These are phyloP conservation scores for Rhizoclosmatium sp. DNA, from an alignment of 192 early-diverging fungal species.

Conservation along the genomic window DNA sequence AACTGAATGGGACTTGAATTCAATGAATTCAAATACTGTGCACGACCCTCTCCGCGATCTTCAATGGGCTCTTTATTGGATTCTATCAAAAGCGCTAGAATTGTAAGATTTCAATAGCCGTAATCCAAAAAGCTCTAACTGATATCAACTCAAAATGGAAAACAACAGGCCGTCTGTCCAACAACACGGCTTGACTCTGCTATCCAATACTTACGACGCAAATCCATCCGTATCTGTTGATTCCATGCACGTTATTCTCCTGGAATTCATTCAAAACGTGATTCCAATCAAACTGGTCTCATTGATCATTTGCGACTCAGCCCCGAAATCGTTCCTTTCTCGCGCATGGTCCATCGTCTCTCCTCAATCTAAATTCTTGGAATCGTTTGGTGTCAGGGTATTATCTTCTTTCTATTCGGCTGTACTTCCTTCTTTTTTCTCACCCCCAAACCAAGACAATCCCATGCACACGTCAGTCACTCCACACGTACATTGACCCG, in stretches of 20 bases:
- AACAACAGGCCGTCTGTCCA: conserved; percentile 10
- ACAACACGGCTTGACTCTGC: conserved; percentile 7
- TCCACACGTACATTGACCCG: conserved; percentile 2
- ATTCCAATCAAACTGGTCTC: conserved; percentile 5
- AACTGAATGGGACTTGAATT: conserved; percentile 12
- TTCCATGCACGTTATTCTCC: conserved; percentile 18
- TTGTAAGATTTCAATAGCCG: conserved; percentile 3
- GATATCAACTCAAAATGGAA: not conserved
- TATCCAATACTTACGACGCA: conserved; percentile 18
- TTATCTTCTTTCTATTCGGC: not conserved
- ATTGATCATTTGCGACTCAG: not conserved
- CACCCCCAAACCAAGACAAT: not conserved
- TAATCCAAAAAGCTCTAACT: not conserved
- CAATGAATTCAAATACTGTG: not conserved
- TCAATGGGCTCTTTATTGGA: conserved; percentile 28
- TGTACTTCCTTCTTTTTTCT: not conserved
- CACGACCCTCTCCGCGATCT: not conserved
- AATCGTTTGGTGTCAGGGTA: conserved; percentile 16
- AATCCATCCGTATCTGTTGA: conserved; percentile 8
- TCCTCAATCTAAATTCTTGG: not conserved
- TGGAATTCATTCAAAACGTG: conserved; percentile 29
- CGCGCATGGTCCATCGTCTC: not conserved
- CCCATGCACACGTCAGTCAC: conserved; percentile 3
- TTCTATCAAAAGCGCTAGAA: conserved; percentile 6
- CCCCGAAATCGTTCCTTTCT: not conserved